Evolutionary conservation across 1,284 basidiomycete genomes (phyloP).

Genomic region (Fomitopsis schrenkii): DNA sequence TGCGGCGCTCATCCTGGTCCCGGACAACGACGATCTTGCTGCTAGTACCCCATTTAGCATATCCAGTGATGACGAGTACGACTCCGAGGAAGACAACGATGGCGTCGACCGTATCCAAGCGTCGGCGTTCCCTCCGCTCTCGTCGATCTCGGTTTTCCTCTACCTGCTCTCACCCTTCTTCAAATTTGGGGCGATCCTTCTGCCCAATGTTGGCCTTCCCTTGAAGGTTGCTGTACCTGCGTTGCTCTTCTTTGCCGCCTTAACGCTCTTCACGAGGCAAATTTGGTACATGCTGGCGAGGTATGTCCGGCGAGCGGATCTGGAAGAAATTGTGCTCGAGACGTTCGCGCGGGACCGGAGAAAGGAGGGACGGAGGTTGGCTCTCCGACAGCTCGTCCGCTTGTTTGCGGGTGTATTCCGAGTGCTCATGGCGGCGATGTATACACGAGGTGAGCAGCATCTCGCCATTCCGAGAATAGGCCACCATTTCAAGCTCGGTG

Average conservation of each 20-base stretch:
- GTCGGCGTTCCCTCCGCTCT: constrained; percentile 47
- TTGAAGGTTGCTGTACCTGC: constrained; percentile 47
- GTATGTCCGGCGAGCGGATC: constrained; percentile 57
- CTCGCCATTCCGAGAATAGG: not conserved
- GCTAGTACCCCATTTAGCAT: constrained; percentile 41
- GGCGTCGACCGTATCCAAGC: constrained; percentile 39
- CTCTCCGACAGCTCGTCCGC: constrained; percentile 35
- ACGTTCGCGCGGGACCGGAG: constrained; percentile 53
- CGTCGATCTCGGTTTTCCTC: constrained; percentile 56
- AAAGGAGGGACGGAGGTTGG: constrained; percentile 33
- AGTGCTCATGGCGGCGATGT: constrained; percentile 52
- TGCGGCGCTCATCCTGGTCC: constrained; percentile 59
- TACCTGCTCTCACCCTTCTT: constrained; percentile 67
- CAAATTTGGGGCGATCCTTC: constrained; percentile 62
- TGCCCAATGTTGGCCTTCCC: constrained; percentile 44
- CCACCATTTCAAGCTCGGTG: not conserved
- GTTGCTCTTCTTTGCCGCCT: constrained; percentile 47
- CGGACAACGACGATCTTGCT: constrained; percentile 38
- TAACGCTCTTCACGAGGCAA: constrained; percentile 60
- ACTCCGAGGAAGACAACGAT: constrained; percentile 40
- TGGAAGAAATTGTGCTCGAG: constrained; percentile 61
- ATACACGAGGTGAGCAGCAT: constrained; percentile 54
- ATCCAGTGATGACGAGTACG: constrained; percentile 47
- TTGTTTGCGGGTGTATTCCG: constrained; percentile 39
- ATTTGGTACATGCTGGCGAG: constrained; percentile 72